A percentile compares a stretch with the other conserved stretches of the same genome.
These are phyloP conservation scores for Austroboletus eburneus DNA, from an alignment of 768 basidiomycete genomes.

Conservation along the genomic window DNA sequence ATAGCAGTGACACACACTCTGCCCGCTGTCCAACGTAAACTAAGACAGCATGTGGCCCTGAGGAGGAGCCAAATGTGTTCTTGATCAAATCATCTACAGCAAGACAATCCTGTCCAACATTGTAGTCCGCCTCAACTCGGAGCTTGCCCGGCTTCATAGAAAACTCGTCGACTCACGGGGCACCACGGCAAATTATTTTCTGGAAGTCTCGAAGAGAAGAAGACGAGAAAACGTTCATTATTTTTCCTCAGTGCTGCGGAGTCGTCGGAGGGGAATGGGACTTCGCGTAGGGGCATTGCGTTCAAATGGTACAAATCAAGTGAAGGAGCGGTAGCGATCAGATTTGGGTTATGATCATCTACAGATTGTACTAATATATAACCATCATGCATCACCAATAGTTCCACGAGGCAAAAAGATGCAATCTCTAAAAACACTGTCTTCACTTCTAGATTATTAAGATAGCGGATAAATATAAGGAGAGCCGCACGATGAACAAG, in stretches of 20 bases:
- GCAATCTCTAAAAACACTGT: conserved; percentile 9
- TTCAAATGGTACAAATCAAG: neutral
- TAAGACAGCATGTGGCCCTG: conserved; percentile 50
- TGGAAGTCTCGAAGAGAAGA: conserved; percentile 63
- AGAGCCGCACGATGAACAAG: neutral
- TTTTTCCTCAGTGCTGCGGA: conserved; percentile 35
- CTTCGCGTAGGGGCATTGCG: conserved; percentile 49
- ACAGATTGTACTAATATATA: conserved; percentile 5
- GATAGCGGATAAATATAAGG: conserved; percentile 15
- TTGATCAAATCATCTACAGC: conserved; percentile 54
- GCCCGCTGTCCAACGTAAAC: conserved; percentile 65
- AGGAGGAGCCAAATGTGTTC: conserved; percentile 43
- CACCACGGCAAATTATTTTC: conserved; percentile 59
- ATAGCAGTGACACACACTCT: conserved; percentile 43
- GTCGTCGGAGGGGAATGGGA: conserved; percentile 32
- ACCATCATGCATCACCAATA: neutral
- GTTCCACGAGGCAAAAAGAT: neutral
- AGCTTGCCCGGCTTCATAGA: too few species aligned
- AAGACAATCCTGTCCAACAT: conserved; percentile 62
- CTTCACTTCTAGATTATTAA: conserved; percentile 14
- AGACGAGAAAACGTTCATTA: conserved; percentile 60
- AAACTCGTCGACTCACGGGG: conserved; percentile 50
- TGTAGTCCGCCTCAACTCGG: too few species aligned
- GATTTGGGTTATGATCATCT: neutral
- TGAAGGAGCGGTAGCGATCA: conserved; percentile 1